These are phyloP conservation scores for Pseudogymnoascus pannorum DNA, from an alignment of 2,329 filamentous ascomycete species.

Conservation along the genomic window DNA sequence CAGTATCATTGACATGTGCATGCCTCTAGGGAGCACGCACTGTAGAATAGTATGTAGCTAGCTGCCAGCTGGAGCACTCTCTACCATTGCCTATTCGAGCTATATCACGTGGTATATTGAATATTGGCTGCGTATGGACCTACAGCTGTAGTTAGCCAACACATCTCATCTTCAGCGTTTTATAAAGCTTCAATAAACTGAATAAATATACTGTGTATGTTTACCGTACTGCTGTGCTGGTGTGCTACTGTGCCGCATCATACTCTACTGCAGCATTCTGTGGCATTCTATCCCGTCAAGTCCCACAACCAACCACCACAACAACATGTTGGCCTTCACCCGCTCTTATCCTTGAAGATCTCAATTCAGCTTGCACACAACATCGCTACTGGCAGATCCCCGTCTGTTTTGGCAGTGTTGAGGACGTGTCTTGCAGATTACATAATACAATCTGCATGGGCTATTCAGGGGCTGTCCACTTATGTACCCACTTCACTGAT, in stretches of 20 bases:
- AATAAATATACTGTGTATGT: not conserved
- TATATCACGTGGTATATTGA: not conserved
- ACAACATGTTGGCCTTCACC: not conserved
- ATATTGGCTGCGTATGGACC: not conserved
- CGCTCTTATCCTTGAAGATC: slow-evolving; percentile 5
- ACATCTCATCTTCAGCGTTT: not conserved
- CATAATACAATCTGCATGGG: not conserved
- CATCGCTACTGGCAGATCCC: not conserved
- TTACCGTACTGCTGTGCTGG: too few species aligned
- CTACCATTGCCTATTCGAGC: not conserved
- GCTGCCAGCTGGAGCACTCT: too few species aligned
- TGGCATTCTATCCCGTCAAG: not conserved
- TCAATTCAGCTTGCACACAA: slow-evolving; percentile 1
- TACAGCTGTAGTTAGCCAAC: not conserved
- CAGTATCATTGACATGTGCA: slow-evolving; percentile 4
- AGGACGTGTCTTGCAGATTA: not conserved
- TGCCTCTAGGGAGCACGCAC: too few species aligned
- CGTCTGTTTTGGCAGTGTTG: not conserved
- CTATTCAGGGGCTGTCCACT: slow-evolving; percentile 1
- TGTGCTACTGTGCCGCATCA: not conserved
- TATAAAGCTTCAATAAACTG: not conserved
- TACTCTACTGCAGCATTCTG: not conserved
- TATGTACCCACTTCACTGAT: not conserved
- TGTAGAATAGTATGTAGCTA: too few species aligned
- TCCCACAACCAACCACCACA: not conserved